These are phyloP conservation scores for Sergeia podlipaevii DNA, from an alignment of 208 protist species.

Conservation along the genomic window DNA sequence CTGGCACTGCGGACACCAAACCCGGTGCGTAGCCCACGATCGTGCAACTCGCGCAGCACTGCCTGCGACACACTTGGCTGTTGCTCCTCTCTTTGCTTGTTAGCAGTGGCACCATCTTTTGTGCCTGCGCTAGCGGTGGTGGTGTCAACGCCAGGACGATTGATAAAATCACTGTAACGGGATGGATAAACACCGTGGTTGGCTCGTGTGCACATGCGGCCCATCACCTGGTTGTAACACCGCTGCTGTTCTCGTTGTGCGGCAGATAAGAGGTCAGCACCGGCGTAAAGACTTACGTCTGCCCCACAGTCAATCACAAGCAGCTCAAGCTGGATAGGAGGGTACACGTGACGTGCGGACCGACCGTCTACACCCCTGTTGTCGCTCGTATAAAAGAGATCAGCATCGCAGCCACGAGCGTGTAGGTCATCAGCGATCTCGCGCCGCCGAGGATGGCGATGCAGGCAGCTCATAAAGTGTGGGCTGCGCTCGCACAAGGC, in stretches of 20 bases:
- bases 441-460: not conserved
- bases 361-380: not conserved
- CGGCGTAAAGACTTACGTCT: constrained; percentile 44
- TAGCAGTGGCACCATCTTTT: not conserved
- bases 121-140: not conserved
- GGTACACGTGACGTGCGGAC: constrained; percentile 19
- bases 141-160: not conserved
- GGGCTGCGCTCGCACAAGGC: not conserved
- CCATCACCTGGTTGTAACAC: constrained; percentile 21
- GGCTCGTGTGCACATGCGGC: constrained; percentile 11
- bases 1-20: constrained; percentile 34
- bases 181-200: no score
- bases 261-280: constrained; percentile 33
- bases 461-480: constrained; percentile 1
- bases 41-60: not conserved
- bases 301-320: constrained; percentile 36
- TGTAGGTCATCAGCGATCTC: not conserved
- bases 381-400: no score
- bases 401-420: not conserved
- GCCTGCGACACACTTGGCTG: not conserved
- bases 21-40: constrained; percentile 7
- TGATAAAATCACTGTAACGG: no score
- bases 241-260: constrained; percentile 22
- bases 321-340: constrained; percentile 28
- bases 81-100: not conserved